Percentiles rank a stretch among this genome's conserved stretches.
Conservation (phyloP, 371 early-diverging fungal species). For the Zychaea mexicana region DNA sequence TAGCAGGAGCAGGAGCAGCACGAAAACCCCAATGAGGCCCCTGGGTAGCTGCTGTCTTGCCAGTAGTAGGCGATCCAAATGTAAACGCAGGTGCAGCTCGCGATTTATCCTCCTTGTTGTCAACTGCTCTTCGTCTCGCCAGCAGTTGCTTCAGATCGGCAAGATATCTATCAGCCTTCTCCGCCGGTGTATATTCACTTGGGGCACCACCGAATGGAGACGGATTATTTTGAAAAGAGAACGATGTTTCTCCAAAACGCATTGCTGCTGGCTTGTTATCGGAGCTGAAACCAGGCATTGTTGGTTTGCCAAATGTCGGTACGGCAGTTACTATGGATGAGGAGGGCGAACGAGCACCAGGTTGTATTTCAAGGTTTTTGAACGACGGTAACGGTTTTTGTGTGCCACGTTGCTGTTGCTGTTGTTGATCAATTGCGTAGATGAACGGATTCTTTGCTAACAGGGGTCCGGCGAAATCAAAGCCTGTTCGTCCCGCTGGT, state of each 20-base stretch:
- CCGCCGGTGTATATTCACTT: too few relatives aligned
- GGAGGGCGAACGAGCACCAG: background rate
- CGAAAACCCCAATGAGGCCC: too few relatives aligned
- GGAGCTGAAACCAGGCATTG: background rate
- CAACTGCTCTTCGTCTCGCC: too few relatives aligned
- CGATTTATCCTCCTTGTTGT: too few relatives aligned
- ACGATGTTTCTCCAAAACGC: background rate
- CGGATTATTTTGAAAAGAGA: background rate
- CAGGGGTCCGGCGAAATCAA: background rate
- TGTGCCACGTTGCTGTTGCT: background rate
- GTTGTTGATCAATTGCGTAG: background rate
- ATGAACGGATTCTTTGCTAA: background rate
- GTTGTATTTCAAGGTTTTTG: background rate
- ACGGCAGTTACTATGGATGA: background rate
- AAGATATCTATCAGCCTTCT: too few relatives aligned
- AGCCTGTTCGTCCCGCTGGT: background rate
- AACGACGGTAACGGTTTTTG: background rate
- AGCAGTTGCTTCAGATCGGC: too few relatives aligned
- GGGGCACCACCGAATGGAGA: background rate
- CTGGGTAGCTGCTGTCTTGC: too few relatives aligned
- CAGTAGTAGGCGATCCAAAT: too few relatives aligned
- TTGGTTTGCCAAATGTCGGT: background rate
- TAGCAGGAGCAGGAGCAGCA: too few relatives aligned
- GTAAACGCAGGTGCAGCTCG: too few relatives aligned
- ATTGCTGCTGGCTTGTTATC: too few relatives aligned